Evolutionary conservation across 257 asterid genomes (phyloP).

Genomic region (Solanum chilense): DNA sequence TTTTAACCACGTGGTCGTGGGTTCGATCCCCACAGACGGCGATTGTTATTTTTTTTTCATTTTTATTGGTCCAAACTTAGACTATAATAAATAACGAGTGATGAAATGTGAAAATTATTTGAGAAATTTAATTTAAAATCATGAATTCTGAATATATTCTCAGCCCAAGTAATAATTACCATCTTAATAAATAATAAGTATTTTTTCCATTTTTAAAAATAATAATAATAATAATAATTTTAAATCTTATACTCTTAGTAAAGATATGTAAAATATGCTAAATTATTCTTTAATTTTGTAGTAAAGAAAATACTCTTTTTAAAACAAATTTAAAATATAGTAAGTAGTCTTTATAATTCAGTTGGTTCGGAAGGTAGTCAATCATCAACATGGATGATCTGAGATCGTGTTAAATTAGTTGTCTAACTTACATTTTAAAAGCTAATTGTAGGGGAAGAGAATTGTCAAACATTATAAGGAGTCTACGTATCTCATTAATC

Average conservation of each 20-base stretch:
- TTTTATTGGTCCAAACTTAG: neutral
- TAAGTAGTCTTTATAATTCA: too few relatives aligned
- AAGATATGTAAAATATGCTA: neutral
- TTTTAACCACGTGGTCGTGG: conserved; percentile 99
- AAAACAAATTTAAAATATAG: too few relatives aligned
- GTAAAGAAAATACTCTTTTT: too few relatives aligned
- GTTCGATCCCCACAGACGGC: conserved; percentile 98
- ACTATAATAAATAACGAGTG: neutral
- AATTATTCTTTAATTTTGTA: neutral
- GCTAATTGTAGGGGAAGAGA: too few relatives aligned
- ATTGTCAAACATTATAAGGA: too few relatives aligned
- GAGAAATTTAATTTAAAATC: neutral
- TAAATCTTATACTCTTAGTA: neutral
- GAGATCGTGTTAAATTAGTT: too few relatives aligned
- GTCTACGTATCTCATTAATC: too few relatives aligned
- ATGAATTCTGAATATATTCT: neutral
- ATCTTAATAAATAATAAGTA: too few relatives aligned
- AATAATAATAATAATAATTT: neutral
- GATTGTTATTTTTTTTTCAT: neutral
- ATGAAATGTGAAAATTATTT: neutral
- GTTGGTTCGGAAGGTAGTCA: too few relatives aligned
- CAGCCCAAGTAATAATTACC: neutral
- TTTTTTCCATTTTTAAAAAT: neutral
- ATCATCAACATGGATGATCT: too few relatives aligned
- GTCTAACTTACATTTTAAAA: too few relatives aligned